These are phyloP conservation scores for Fusarium papillatum DNA, from an alignment of 2,329 filamentous ascomycete genomes.

Conservation along the genomic window DNA sequence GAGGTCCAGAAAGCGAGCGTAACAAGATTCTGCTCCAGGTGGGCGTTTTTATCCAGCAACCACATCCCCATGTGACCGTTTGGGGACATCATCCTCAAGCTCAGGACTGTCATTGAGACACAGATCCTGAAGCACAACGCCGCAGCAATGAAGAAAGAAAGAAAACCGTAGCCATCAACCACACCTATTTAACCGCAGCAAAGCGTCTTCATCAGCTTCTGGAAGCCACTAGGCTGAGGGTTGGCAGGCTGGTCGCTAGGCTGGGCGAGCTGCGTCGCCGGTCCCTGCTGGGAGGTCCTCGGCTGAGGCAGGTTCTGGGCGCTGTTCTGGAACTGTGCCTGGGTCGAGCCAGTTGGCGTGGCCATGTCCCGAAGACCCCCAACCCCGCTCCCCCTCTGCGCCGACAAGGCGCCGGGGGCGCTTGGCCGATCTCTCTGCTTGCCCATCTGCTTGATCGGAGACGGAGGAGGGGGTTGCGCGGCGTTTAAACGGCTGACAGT, in stretches of 20 bases:
- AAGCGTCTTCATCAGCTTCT: slow-evolving; percentile 92
- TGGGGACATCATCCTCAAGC: slow-evolving; percentile 20
- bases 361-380: slow-evolving; percentile 81
- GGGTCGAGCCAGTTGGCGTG: slow-evolving; percentile 90
- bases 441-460: slow-evolving; percentile 85
- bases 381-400: slow-evolving; percentile 83
- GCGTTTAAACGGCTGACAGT: slow-evolving; percentile 94
- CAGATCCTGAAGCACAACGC: slow-evolving; percentile 39
- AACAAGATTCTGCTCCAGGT: slow-evolving; percentile 12
- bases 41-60: slow-evolving; percentile 19
- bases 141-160: slow-evolving; percentile 46
- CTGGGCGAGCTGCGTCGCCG: slow-evolving; percentile 66
- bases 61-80: slow-evolving; percentile 12
- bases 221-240: slow-evolving; percentile 83
- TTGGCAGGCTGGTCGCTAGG: slow-evolving; percentile 72
- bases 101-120: slow-evolving; percentile 29
- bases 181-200: slow-evolving; percentile 81
- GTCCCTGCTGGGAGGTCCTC: slow-evolving; percentile 71
- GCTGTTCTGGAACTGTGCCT: slow-evolving; percentile 97
- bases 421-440: slow-evolving; percentile 83
- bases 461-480: slow-evolving; percentile 90
- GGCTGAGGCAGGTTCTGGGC: slow-evolving; percentile 85
- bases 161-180: slow-evolving; percentile 44
- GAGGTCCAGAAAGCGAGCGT: slow-evolving; percentile 6
- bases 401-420: slow-evolving; percentile 79